Evolutionary conservation across 2,329 filamentous ascomycete genomes (phyloP).

Genomic region (Arthrinium puccinioides): DNA sequence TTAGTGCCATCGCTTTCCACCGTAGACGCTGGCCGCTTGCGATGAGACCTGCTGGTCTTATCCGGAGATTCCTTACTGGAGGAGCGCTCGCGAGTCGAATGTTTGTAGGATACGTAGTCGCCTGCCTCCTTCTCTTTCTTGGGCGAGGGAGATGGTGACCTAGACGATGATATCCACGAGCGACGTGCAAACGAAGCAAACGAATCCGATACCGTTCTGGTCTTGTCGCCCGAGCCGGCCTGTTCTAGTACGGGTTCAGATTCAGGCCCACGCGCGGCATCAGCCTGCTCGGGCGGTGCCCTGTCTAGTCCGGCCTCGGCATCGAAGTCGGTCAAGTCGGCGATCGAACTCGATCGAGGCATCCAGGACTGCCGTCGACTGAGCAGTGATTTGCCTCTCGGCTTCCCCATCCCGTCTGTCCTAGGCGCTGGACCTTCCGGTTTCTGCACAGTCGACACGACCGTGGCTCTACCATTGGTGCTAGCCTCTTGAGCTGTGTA

Average conservation of each 20-base stretch:
- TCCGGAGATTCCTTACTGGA: slow-evolving; percentile 20
- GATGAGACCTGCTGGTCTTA: slow-evolving; percentile 22
- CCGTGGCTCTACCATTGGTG: slow-evolving; percentile 19
- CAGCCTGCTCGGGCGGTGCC: slow-evolving; percentile 3
- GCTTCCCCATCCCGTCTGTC: slow-evolving; percentile 16
- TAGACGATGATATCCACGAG: slow-evolving; percentile 43
- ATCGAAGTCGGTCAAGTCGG: slow-evolving; percentile 25
- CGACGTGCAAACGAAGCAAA: slow-evolving; percentile 43
- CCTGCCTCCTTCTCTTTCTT: slow-evolving; percentile 19
- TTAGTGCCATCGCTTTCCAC: slow-evolving; percentile 19
- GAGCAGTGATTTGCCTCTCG: slow-evolving; percentile 38
- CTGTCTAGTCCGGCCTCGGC: slow-evolving; percentile 10
- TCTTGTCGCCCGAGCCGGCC: slow-evolving; percentile 24
- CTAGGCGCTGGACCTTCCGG: slow-evolving; percentile 17
- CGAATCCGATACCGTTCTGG: slow-evolving; percentile 34
- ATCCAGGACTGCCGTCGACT: slow-evolving; percentile 48
- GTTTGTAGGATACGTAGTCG: slow-evolving; percentile 15
- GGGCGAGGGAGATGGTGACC: slow-evolving; percentile 37
- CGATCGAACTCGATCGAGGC: slow-evolving; percentile 33
- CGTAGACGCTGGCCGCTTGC: slow-evolving; percentile 22
- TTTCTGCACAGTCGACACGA: slow-evolving; percentile 11
- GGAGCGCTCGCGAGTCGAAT: slow-evolving; percentile 15
- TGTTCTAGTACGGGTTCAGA: slow-evolving; percentile 18
- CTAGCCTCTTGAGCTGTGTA: slow-evolving; percentile 15
- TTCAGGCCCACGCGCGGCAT: slow-evolving; percentile 6